Percentiles rank a stretch among this genome's conserved stretches.
Conservation (phyloP, 768 basidiomycete genomes). For the Cyclocybe aegerita region DNA sequence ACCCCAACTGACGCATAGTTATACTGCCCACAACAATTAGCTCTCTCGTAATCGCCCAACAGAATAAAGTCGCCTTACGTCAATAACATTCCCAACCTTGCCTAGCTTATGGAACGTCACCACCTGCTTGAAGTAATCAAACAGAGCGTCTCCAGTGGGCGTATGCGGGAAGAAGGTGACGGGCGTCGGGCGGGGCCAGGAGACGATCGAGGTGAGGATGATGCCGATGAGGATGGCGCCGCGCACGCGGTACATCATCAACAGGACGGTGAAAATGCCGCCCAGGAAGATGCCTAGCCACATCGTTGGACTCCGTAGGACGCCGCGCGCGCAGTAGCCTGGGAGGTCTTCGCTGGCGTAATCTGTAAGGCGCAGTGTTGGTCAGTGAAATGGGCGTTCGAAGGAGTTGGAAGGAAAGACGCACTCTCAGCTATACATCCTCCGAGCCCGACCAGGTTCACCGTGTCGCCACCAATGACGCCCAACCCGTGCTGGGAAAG, state of each 20-base stretch:
- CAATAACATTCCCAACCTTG: slow-evolving; percentile 63
- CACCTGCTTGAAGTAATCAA: slow-evolving; percentile 84
- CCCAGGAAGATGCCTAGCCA: slow-evolving; percentile 90
- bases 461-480: slow-evolving; percentile 72
- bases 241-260: slow-evolving; percentile 84
- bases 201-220: slow-evolving; percentile 80
- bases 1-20: slow-evolving; percentile 32
- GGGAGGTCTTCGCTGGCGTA: slow-evolving; percentile 44
- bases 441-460: slow-evolving; percentile 72
- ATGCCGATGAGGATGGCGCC: slow-evolving; percentile 85
- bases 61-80: slow-evolving; percentile 43
- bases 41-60: background rate
- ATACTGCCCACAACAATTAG: slow-evolving; percentile 33
- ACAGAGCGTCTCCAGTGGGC: slow-evolving; percentile 62
- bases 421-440: slow-evolving; percentile 63
- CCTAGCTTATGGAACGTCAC: slow-evolving; percentile 70
- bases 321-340: slow-evolving; percentile 60
- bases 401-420: background rate
- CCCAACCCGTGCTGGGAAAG: slow-evolving; percentile 49
- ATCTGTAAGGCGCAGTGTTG: slow-evolving; percentile 29
- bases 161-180: slow-evolving; percentile 86
- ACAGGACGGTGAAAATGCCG: slow-evolving; percentile 71
- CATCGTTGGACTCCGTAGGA: slow-evolving; percentile 73
- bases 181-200: slow-evolving; percentile 81
- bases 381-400: background rate